Base-by-base conservation (phyloP, 305 asterid species). In the Coffea humblotiana region DNA sequence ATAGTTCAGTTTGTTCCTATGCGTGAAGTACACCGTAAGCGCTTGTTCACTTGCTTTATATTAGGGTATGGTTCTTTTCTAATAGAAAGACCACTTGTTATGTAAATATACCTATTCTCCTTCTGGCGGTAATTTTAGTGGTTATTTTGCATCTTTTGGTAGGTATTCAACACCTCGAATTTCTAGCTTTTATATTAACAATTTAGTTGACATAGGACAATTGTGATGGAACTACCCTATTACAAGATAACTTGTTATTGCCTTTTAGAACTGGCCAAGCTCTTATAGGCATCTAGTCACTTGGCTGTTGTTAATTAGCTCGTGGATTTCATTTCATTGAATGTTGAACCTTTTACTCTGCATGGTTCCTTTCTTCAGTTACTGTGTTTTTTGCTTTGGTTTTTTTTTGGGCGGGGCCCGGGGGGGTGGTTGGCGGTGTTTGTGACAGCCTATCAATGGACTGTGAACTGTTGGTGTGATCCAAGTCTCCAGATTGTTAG, bases 1-100 rank as follows among this genome's bases (percentile, higher is more conserved):
- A 89, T 91, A 29, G 95, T 92, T 82, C 97, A 92, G 86, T 94
- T 94, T 73, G 95, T 92, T 89, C 97, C 98, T n/a, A 89, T 94
- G 92, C 92, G 94, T 15, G 94, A 92, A 83, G 91, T 91, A 72
- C 94, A 85, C 66, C 88, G 98, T 93, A 84, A 84, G 88, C 67
- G 51, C 66, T 0, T 79, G 45, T 43, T 25, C 23, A 9, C 47
- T 29, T n/a, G 3, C 13, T n/a, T 40, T 21, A 8, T n/a, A 35
- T 9, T 11, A 19, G 43, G 52, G 60, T 8, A n/a, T 49, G n/a
- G 35, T 40, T 15, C 11, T 23, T 10, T 11, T 25, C 32, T 32
- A 32, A 32, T 32, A 32, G 32, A 32, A 32, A 32, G 32, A 32
- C 37, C 4, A 11, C 15, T 49, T 48, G 32, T 18, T 32, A 63